Base-by-base conservation (phyloP, 2,329 filamentous ascomycete genomes). In the Aspergillus transmontanensis region DNA sequence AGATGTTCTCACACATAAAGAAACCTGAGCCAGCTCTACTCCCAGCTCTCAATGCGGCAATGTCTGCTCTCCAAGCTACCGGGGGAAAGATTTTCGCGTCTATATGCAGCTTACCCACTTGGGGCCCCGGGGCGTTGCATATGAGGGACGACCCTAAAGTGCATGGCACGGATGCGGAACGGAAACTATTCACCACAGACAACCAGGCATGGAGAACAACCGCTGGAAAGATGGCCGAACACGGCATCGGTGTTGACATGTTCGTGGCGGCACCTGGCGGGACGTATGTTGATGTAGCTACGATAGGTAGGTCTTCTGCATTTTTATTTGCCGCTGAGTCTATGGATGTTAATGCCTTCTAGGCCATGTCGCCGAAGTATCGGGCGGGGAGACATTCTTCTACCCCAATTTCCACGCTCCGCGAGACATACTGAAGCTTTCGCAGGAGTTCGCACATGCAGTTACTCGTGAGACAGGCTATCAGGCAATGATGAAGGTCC, bases 401-500 rank as follows among this genome's bases (percentile, higher is more conserved):
- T 99, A 96, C 76, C 94, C 95, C 53, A 99, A 98, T 77, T 99
- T 97, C 81, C 89, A 97, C 63, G 88, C 90, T 9, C 91, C 91
- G 9, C 88, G 95, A 43, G 95, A 99, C 77, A 88, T 90, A 50
- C 84, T 92, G 61, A 96, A 94, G 80, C 81, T 99, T 45, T 90
- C 90, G 2, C 86, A 90, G 55, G 95, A 99, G 80, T 88, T 99
- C 67, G 87, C 89, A 69, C 94, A 97, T 73, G 89, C 92, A 0
- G 88, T 97, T 34, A 93, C 89, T 3, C 86, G 95, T 66, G 94
- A 97, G 77, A 97, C 94, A 54, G 95, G 95, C 26, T 98, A 92
- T 81, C 94, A 97, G 79, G 93, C 93, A 23, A 83, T 99, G 70
- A 96, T 99, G 92, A 99, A 99, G 83, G 94, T 99, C 62, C 90